phyloP scores from a whole-genome alignment of 2,329 filamentous ascomycete genomes.

The Ophiostoma perfectum region DNA sequence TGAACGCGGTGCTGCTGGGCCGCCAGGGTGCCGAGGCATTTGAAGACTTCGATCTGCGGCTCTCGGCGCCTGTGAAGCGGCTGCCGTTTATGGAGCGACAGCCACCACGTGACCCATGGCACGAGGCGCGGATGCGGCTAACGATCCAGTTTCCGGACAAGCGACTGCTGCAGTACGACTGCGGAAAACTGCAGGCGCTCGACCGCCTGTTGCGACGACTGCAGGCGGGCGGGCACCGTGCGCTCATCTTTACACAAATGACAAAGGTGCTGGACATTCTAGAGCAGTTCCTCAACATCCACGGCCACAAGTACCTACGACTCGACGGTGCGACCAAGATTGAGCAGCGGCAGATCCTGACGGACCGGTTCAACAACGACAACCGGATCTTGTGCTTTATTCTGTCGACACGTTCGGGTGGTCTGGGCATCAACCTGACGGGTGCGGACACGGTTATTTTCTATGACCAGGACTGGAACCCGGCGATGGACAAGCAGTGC shows the following conservation, averaged over 20 bases:
- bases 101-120: conserved; percentile 70
- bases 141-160: conserved; percentile 97
- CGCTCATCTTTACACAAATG: conserved; percentile 99
- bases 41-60: conserved; percentile 50
- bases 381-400: conserved; percentile 91
- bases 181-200: conserved; percentile 87
- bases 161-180: conserved; percentile 93
- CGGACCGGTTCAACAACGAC: conserved; percentile 95
- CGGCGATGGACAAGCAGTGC: conserved; percentile 98
- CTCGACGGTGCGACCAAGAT: conserved; percentile 96
- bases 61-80: conserved; percentile 52
- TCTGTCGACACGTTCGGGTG: conserved; percentile 86
- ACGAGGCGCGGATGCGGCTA: conserved; percentile 84
- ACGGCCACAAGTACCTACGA: conserved; percentile 92
- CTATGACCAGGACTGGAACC: conserved; percentile 99
- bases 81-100: conserved; percentile 54
- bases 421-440: conserved; percentile 91
- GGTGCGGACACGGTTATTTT: conserved; percentile 98
- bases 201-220: conserved; percentile 80
- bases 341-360: conserved; percentile 89
- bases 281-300: conserved; percentile 95
- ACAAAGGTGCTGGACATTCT: conserved; percentile 96
- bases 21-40: conserved; percentile 53
- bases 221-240: conserved; percentile 84
- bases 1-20: conserved; percentile 63